Evolutionary conservation across 768 basidiomycete genomes (phyloP).

Genomic region (Russula sp.): DNA sequence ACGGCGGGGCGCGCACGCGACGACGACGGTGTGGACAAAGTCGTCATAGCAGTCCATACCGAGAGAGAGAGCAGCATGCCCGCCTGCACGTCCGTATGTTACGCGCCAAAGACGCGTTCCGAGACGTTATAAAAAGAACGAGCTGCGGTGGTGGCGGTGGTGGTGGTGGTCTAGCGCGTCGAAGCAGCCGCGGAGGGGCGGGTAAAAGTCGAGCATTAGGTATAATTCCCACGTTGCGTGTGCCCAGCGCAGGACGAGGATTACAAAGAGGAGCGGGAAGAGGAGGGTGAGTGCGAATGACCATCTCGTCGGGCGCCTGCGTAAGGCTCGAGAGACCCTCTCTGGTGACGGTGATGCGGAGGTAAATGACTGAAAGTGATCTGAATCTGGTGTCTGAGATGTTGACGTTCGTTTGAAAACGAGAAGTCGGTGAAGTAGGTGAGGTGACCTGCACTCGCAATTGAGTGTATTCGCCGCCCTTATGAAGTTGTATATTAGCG

Average conservation of each 20-base stretch:
- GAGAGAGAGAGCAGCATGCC: constrained; percentile 64
- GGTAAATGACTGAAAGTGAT: not conserved
- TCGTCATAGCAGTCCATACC: constrained; percentile 83
- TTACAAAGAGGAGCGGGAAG: not conserved
- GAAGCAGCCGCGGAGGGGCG: constrained; percentile 76
- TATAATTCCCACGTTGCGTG: constrained; percentile 35
- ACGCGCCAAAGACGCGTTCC: constrained; percentile 52
- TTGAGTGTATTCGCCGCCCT: too few relatives aligned
- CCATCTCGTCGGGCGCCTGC: not conserved
- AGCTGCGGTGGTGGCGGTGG: constrained; percentile 28
- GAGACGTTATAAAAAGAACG: constrained; percentile 64
- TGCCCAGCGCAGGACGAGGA: constrained; percentile 76
- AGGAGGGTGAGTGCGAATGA: too few relatives aligned
- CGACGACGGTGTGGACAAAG: constrained; percentile 74
- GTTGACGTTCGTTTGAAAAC: not conserved
- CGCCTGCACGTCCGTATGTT: constrained; percentile 66
- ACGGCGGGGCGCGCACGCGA: not conserved
- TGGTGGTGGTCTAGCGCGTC: constrained; percentile 47
- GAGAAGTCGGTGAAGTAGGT: not conserved
- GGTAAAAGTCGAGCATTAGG: constrained; percentile 44
- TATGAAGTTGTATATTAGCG: too few relatives aligned
- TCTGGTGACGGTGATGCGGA: not conserved
- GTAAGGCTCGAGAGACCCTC: not conserved
- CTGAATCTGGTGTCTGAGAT: not conserved
- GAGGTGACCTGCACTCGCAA: too few relatives aligned